Evolutionary conservation across 371 early-diverging fungal genomes (phyloP), one percentile per base, ranked within the genome.

Genomic region (Mortierella sp.): DNA sequence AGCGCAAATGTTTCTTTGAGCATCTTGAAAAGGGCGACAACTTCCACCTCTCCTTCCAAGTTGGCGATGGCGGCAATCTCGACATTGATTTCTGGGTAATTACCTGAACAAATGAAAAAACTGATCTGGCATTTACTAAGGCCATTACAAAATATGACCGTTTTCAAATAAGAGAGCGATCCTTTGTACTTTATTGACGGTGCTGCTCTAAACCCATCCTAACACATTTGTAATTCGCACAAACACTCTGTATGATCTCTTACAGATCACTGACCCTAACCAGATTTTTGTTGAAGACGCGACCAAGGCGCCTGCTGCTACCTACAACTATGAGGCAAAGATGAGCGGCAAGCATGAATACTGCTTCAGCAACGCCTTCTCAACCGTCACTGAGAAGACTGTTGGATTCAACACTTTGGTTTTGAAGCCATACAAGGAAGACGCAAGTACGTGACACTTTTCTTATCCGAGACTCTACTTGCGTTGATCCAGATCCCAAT

Each of bases 11-110:
- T 71, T 92, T 90, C 75, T 90, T 83, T 81, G 92, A 92, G 79
- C 76, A 86, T 4, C 82, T 95, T 22, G 80, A 86, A 10, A 60
- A 66, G 48, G 88, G 84, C 38, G 93, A 95, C 71, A 83, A 86
- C 65, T 67, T 94, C 77, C 87, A 91, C 60, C 57, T 94, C 21
- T 86, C 90, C 8, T 95, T 83, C 80, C 91, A 95, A 79, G 95
- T 95, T 60, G 88, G 87, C 69, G 91, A 92, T 59, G 94, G 92
- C 55, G 91, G 89, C 32, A 83, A 91, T 50, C 84, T 89, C 21
- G 91, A 92, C 62, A 86, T 94, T 71, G 94, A 94, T 65, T 93
- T 94, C 79, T 86, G 85, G 92, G 94, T 94, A 87, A 52, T 52
- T 52, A 21, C 19, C 52, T 33, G 28, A 40, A 43, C 48, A 38